Percentiles rank a stretch among this genome's conserved stretches.
Evolutionary conservation across 2,329 filamentous ascomycete species (phyloP).

Genomic region (Phialophora expanda): DNA sequence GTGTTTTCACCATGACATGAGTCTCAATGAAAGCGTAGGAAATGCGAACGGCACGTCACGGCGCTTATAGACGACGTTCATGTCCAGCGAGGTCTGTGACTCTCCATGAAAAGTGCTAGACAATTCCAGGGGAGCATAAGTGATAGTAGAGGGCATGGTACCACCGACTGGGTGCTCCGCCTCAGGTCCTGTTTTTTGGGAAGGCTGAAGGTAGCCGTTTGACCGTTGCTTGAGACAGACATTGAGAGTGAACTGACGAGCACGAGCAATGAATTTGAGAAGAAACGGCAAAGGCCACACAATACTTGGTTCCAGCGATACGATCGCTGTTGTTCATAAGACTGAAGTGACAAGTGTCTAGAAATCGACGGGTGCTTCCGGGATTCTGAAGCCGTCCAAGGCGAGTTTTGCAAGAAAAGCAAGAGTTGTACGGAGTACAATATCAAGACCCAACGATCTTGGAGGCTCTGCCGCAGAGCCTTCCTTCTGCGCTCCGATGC

Average conservation of each 20-base stretch:
- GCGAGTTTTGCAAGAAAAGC: too few species aligned
- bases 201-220: neutral
- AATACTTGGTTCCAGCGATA: too few species aligned
- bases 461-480: too few species aligned
- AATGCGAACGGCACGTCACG: neutral
- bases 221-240: neutral
- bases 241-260: neutral
- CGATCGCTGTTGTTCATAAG: too few species aligned
- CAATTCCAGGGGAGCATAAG: neutral
- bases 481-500: too few species aligned
- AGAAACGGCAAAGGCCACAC: too few species aligned
- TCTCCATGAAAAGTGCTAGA: neutral
- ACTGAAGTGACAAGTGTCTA: too few species aligned
- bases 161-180: neutral
- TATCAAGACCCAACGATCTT: too few species aligned
- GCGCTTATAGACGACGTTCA: neutral
- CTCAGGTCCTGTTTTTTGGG: neutral
- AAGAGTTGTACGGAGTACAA: too few species aligned
- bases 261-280: too few species aligned
- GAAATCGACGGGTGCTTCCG: too few species aligned
- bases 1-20: neutral
- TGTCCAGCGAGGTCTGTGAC: neutral
- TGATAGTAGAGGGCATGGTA: neutral
- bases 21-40: neutral
- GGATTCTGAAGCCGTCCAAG: too few species aligned